A percentile compares a stretch with the other conserved stretches of the same genome.
These are phyloP conservation scores for Chlorella vulgaris DNA, from an alignment of 139 green algal genomes.

Conservation along the genomic window DNA sequence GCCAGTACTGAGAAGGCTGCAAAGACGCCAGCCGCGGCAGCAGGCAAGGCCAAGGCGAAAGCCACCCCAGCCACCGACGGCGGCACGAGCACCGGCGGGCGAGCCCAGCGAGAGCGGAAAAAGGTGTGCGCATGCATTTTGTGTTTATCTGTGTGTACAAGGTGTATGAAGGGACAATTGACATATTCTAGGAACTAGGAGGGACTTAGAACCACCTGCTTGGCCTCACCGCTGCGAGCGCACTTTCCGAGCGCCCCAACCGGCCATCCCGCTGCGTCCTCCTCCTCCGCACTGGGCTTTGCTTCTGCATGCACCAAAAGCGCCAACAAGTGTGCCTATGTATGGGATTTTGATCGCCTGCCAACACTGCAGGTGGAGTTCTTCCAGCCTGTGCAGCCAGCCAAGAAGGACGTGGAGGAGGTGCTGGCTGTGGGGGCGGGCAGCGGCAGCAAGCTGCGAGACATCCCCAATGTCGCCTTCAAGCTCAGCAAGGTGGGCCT, in stretches of 20 bases:
- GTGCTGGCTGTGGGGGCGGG: conserved; percentile 43
- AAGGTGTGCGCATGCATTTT: no score
- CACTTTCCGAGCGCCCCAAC: no score
- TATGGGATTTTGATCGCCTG: neutral
- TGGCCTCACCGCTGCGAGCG: no score
- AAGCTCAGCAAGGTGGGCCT: conserved; percentile 58
- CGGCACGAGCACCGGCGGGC: conserved; percentile 23
- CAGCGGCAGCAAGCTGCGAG: conserved; percentile 64
- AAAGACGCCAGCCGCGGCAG: neutral
- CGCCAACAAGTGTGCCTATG: neutral
- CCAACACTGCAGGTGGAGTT: conserved; percentile 23
- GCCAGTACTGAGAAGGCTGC: neutral
- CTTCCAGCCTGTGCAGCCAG: conserved; percentile 23
- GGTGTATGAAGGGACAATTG: no score
- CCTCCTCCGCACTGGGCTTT: neutral
- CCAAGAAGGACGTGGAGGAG: conserved; percentile 18
- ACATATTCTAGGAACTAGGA: no score
- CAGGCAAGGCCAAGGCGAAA: conserved; percentile 2
- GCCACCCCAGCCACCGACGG: neutral
- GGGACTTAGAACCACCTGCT: neutral
- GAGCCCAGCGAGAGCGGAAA: conserved; percentile 39
- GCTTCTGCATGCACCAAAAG: neutral
- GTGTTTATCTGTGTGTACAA: no score
- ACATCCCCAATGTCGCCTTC: conserved; percentile 81
- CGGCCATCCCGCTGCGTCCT: no score